Evolutionary conservation across 305 asterid species (phyloP).

Genomic region (Rubia balearica): DNA sequence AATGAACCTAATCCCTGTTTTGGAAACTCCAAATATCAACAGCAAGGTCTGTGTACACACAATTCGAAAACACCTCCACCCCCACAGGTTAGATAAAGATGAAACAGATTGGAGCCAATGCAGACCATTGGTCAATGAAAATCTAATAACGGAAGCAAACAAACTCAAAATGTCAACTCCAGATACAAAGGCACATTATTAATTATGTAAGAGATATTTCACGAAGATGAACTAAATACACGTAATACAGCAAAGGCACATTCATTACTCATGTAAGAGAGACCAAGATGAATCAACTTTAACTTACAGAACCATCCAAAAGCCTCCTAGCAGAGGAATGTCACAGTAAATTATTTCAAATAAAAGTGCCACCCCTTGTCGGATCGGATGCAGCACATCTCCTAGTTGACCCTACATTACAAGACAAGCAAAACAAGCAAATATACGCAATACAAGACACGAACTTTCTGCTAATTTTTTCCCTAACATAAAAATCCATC

Average conservation of each 20-base stretch:
- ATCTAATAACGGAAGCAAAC: background rate
- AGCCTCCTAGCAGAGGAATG: slow-evolving; percentile 87
- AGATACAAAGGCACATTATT: background rate
- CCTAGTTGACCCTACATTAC: slow-evolving; percentile 81
- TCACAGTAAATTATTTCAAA: slow-evolving; percentile 88
- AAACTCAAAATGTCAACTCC: background rate
- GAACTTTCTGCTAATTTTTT: background rate
- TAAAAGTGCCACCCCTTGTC: slow-evolving; percentile 72
- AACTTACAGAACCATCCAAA: slow-evolving; percentile 84
- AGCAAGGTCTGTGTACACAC: too few species aligned
- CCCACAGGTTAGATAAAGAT: background rate
- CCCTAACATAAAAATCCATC: background rate
- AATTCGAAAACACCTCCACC: background rate
- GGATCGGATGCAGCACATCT: slow-evolving; percentile 85
- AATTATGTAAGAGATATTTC: background rate
- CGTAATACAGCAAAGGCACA: slow-evolving; percentile 29
- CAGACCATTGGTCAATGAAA: background rate
- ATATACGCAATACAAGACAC: background rate
- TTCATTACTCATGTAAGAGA: background rate
- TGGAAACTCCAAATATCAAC: background rate
- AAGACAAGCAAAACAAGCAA: slow-evolving; percentile 17
- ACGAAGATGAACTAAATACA: slow-evolving; percentile 31
- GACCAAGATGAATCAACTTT: background rate
- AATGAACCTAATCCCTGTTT: background rate
- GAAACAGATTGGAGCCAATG: background rate